phyloP scores from a whole-genome alignment of 2,329 filamentous ascomycete species.

The Trichoderma asperellum region DNA sequence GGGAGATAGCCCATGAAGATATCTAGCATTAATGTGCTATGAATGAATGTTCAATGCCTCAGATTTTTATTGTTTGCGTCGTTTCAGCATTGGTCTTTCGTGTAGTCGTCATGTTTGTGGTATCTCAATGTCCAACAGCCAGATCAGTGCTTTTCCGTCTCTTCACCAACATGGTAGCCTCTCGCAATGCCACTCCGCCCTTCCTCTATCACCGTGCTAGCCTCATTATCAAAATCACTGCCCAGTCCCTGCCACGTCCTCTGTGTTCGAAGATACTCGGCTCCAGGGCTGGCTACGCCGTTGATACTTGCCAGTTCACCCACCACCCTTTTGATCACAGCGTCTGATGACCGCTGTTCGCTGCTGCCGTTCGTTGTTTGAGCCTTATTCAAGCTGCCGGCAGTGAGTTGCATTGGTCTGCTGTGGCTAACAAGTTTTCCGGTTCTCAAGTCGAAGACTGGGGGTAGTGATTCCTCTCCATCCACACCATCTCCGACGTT shows the following conservation, averaged over 20 bases:
- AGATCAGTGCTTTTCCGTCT: conserved; percentile 43
- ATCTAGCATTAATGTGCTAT: neutral
- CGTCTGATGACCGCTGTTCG: conserved; percentile 28
- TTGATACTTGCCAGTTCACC: conserved; percentile 81
- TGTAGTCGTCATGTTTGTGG: neutral
- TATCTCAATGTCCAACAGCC: neutral
- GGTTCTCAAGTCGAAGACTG: conserved; percentile 90
- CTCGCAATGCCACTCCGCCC: conserved; percentile 85
- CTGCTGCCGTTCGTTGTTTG: conserved; percentile 30
- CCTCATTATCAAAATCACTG: conserved; percentile 72
- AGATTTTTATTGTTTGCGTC: neutral
- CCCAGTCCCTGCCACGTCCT: conserved; percentile 92
- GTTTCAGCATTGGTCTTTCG: neutral
- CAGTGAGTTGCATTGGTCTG: conserved; percentile 67
- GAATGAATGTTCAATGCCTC: conserved; percentile 10
- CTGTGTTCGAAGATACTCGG: conserved; percentile 80
- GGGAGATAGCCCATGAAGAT: neutral
- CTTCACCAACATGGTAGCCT: conserved; percentile 79
- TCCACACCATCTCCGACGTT: conserved; percentile 52
- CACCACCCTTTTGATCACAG: conserved; percentile 60
- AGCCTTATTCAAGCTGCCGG: conserved; percentile 32
- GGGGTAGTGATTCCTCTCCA: conserved; percentile 76
- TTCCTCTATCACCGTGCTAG: conserved; percentile 76
- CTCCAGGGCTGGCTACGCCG: conserved; percentile 86
- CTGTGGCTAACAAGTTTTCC: conserved; percentile 80